A percentile compares a stretch with the other conserved stretches of the same genome.
Evolutionary conservation across 495 filamentous ascomycete species (phyloP).

Genomic region (Paragyromitra xinjiangensis): DNA sequence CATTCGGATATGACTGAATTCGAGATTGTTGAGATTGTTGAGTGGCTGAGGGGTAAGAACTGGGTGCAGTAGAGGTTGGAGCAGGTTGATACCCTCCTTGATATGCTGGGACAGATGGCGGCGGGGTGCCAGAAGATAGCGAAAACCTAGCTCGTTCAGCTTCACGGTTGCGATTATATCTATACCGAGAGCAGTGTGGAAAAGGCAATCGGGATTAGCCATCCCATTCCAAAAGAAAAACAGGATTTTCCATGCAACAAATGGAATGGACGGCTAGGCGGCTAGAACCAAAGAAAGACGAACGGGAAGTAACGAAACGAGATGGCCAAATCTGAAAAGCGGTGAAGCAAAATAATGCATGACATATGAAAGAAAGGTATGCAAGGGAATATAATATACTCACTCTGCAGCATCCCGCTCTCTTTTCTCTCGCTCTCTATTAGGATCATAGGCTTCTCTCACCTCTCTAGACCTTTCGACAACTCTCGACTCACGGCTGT

Average conservation of each 20-base stretch:
- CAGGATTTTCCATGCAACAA: conserved; percentile 56
- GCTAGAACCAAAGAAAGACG: conserved; percentile 26
- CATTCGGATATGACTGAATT: conserved; percentile 37
- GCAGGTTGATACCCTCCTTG: conserved; percentile 44
- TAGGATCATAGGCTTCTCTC: conserved; percentile 53
- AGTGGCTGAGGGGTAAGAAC: conserved; percentile 36
- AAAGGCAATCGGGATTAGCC: conserved; percentile 58
- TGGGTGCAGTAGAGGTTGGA: conserved; percentile 13
- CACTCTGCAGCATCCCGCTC: conserved; percentile 57
- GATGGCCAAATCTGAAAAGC: conserved; percentile 32
- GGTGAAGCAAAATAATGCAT: conserved; percentile 27
- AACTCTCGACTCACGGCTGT: conserved; percentile 36
- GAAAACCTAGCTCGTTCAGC: conserved; percentile 59
- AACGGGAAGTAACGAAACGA: conserved; percentile 22
- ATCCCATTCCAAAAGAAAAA: conserved; percentile 57
- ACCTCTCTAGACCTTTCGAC: conserved; percentile 47
- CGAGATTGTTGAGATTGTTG: conserved; percentile 32
- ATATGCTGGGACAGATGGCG: conserved; percentile 49
- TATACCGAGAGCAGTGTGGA: conserved; percentile 55
- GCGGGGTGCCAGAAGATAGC: conserved; percentile 44
- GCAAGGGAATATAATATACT: conserved; percentile 49
- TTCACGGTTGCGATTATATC: conserved; percentile 59
- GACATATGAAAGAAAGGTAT: conserved; percentile 25
- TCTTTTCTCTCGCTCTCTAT: conserved; percentile 55
- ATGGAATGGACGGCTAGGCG: conserved; percentile 51